phyloP scores from a whole-genome alignment of 2,329 filamentous ascomycete genomes.

The Sporothrix pseudoabietina region DNA sequence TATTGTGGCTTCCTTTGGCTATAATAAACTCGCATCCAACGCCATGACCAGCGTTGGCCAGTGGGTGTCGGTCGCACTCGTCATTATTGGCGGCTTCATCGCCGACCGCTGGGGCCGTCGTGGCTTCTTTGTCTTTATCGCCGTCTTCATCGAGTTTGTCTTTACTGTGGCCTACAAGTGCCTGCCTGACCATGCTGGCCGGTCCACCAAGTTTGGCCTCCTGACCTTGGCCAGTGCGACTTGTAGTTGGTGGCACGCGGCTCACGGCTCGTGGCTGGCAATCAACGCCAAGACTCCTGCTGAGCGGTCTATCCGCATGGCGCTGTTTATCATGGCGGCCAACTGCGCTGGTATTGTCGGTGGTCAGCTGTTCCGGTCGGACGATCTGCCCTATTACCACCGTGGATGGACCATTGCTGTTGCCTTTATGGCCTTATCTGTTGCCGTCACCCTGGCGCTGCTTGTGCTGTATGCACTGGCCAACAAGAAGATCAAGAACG shows the following conservation, averaged over 20 bases:
- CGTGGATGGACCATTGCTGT: slow-evolving; percentile 45
- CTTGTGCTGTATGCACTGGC: slow-evolving; percentile 11
- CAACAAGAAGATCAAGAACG: slow-evolving; percentile 13
- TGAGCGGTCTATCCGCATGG: slow-evolving; percentile 24
- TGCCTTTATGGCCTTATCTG: slow-evolving; percentile 28
- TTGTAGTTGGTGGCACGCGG: slow-evolving; percentile 35
- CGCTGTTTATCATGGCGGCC: slow-evolving; percentile 61
- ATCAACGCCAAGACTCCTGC: slow-evolving; percentile 23
- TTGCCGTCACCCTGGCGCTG: slow-evolving; percentile 1
- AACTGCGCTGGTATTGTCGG: slow-evolving; percentile 65
- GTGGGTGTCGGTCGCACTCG: slow-evolving; percentile 53
- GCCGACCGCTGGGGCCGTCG: slow-evolving; percentile 32
- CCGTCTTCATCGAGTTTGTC: slow-evolving; percentile 31
- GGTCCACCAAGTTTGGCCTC: slow-evolving; percentile 31
- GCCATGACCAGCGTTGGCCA: slow-evolving; percentile 59
- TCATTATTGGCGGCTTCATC: slow-evolving; percentile 28
- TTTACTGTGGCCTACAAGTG: slow-evolving; percentile 35
- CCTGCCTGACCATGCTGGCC: slow-evolving; percentile 28
- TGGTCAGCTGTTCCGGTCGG: slow-evolving; percentile 59
- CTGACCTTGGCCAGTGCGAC: slow-evolving; percentile 33
- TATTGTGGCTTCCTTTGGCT: slow-evolving; percentile 57
- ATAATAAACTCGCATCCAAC: slow-evolving; percentile 51
- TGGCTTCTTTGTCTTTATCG: slow-evolving; percentile 30
- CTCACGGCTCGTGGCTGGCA: slow-evolving; percentile 35
- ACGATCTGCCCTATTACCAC: slow-evolving; percentile 55